Conservation (phyloP, 805 yeast species). For the Schwanniomyces pseudopolymorphus region DNA sequence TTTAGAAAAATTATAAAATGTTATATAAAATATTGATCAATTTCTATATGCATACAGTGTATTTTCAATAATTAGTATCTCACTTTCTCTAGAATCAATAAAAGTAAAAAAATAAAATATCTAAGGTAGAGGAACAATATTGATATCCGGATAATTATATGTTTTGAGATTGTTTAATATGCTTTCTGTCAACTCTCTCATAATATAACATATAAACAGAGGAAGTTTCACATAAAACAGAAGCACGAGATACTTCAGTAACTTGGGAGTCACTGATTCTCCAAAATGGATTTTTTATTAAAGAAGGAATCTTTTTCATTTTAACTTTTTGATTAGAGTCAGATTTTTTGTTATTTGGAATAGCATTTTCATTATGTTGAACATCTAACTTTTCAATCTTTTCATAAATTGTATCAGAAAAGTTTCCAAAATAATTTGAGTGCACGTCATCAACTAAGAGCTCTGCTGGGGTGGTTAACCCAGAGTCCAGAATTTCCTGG, state of each 20-base stretch:
- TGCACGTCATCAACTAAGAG: constrained; percentile 32
- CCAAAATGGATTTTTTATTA: constrained; percentile 72
- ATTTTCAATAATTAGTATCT: too few relatives aligned
- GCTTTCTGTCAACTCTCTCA: constrained; percentile 50
- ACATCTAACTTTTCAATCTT: constrained; percentile 6
- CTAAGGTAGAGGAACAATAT: too few relatives aligned
- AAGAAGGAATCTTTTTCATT: constrained; percentile 55
- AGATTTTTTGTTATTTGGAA: constrained; percentile 3
- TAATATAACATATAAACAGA: constrained; percentile 88
- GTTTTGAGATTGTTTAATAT: constrained; percentile 10
- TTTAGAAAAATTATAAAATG: too few relatives aligned
- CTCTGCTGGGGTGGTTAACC: constrained; percentile 43
- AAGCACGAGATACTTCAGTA: constrained; percentile 55
- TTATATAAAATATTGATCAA: too few relatives aligned
- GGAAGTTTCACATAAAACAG: constrained; percentile 64
- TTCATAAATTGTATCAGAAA: constrained; percentile 3
- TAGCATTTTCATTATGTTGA: neutral
- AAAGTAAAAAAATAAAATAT: neutral
- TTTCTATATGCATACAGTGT: too few relatives aligned
- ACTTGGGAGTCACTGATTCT: constrained; percentile 75
- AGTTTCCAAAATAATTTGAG: constrained; percentile 25
- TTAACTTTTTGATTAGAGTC: constrained; percentile 17
- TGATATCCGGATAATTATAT: neutral
- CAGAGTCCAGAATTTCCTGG: constrained; percentile 39
- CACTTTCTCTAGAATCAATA: neutral